Evolutionary conservation across 768 basidiomycete species (phyloP), one percentile per base, ranked within the genome.

Genomic region (Tulasnella calospora): DNA sequence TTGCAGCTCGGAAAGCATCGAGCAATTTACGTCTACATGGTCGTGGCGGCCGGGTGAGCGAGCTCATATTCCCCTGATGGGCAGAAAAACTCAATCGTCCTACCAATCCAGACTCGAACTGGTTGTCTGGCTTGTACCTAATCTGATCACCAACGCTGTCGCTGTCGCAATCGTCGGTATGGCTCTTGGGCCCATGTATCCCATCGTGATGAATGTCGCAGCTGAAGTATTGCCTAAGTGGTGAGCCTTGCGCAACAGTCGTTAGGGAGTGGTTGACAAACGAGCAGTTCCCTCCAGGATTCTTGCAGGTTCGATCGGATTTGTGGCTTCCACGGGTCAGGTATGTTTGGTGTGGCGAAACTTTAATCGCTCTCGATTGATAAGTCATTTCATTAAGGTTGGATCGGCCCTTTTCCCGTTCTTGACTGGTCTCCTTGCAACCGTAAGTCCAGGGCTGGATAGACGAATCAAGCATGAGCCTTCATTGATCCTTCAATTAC

Each of bases 321-420:
- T 83, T 82, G 85, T 86, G 57, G 83, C 84, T 3, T 84, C 77
- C 8, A n/a, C 44, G 38, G 77, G 77, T 13, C 77, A 78, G 85
- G 36, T 79, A 71, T 41, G 71, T 51, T 35, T 46, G 17, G 40
- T n/a, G 27, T 40, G 27, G 30, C 71, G 33, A n/a, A 21, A 33
- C 9, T 35, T 74, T 46, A 74, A n/a, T 44, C 17, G 44, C 44
- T 44, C 12, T 44, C 44, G 44, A 44, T 17, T 44, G 44, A 44
- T 1, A 15, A 2, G 57, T 35, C 75, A 9, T 76, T 17, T 27
- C 38, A 19, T 76, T 0, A 90, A 92, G 82, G 89, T 91, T 2
- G 93, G 93, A 30, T 90, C 90, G 55, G 92, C 93, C 0, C 79
- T 92, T 6, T 82, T 94, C 6, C 92, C 93, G 0, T 93, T 94